phyloP scores from a whole-genome alignment of 768 basidiomycete species.

The Cystobasidium ongulense region DNA sequence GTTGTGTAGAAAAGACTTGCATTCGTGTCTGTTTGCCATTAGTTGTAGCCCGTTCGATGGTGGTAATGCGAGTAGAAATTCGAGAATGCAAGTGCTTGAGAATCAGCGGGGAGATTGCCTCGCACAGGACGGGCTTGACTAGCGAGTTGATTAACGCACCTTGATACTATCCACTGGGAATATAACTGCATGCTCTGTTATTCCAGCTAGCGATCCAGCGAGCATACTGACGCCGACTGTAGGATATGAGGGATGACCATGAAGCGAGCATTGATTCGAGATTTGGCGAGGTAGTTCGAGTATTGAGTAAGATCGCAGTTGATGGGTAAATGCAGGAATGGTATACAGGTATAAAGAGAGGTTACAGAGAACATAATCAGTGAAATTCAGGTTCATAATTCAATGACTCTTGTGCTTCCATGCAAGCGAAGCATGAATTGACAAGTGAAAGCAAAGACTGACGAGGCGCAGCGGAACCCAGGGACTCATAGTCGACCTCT shows the following conservation, averaged over 20 bases:
- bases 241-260: neutral
- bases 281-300: neutral
- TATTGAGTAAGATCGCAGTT: neutral
- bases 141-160: constrained; percentile 50
- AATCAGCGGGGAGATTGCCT: neutral
- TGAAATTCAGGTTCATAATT: no score
- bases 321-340: neutral
- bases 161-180: constrained; percentile 98
- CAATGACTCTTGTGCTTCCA: no score
- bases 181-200: constrained; percentile 98
- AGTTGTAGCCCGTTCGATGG: neutral
- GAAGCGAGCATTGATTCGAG: neutral
- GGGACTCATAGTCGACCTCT: constrained; percentile 49
- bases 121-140: neutral
- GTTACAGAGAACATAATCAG: no score
- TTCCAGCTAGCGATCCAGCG: constrained; percentile 93
- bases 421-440: neutral
- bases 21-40: constrained; percentile 75
- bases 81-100: neutral
- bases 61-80: neutral
- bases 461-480: constrained; percentile 52
- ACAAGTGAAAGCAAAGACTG: constrained; percentile 50
- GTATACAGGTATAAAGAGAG: neutral
- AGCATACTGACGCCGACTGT: constrained; percentile 79
- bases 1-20: constrained; percentile 81